phyloP scores from a whole-genome alignment of 106 monocot genomes.

The Allium fistulosum region DNA sequence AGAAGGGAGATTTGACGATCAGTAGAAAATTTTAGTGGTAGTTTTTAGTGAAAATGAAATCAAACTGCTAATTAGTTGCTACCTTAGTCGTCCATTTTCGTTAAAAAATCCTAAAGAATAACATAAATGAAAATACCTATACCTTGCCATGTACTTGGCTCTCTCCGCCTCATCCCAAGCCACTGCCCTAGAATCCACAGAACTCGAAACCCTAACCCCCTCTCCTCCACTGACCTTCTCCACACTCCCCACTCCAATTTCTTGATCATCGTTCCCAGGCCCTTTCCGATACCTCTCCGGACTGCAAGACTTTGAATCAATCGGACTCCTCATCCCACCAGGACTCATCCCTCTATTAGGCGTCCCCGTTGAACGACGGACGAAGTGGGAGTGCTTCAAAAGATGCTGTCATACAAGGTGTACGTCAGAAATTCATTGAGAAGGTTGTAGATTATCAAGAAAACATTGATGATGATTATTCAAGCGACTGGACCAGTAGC shows the following conservation, averaged over 20 bases:
- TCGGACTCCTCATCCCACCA: slow-evolving; percentile 44
- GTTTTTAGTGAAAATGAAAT: no score
- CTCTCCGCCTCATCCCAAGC: slow-evolving; percentile 80
- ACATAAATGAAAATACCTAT: neutral
- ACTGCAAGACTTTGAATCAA: slow-evolving; percentile 57
- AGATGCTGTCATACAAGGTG: slow-evolving; percentile 35
- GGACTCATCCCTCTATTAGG: slow-evolving; percentile 66
- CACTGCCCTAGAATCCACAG: slow-evolving; percentile 57
- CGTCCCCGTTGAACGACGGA: slow-evolving; percentile 60
- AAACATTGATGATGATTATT: slow-evolving; percentile 35
- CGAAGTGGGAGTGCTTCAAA: slow-evolving; percentile 26
- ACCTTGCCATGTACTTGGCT: slow-evolving; percentile 77
- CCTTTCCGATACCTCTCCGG: slow-evolving; percentile 37
- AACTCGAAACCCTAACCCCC: slow-evolving; percentile 7
- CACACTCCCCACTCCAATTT: neutral
- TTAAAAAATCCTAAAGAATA: no score
- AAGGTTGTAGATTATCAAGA: slow-evolving; percentile 52
- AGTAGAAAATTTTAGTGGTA: no score
- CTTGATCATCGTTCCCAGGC: neutral
- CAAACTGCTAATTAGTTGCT: no score
- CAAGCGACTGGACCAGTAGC: neutral
- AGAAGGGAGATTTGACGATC: no score
- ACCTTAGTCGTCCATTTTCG: no score
- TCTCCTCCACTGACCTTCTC: neutral
- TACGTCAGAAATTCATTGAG: slow-evolving; percentile 59